phyloP scores from a whole-genome alignment of 2,329 filamentous ascomycete species.

The Penicillium decumbens region DNA sequence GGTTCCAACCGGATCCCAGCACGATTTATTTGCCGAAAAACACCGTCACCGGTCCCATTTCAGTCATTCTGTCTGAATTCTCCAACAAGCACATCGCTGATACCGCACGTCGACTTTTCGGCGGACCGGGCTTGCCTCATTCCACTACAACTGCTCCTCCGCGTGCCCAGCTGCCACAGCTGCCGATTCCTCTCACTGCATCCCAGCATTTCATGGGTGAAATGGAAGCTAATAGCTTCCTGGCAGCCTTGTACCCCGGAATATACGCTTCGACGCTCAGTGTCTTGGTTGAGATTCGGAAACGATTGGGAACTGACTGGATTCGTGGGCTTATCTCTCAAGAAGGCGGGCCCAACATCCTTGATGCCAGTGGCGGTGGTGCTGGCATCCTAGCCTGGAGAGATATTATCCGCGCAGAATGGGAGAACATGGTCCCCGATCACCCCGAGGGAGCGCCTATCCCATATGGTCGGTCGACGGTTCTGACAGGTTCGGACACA shows the following conservation, averaged over 20 bases:
- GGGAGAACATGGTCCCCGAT: slow-evolving; percentile 60
- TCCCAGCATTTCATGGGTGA: slow-evolving; percentile 55
- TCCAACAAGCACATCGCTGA: slow-evolving; percentile 70
- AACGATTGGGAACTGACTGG: slow-evolving; percentile 57
- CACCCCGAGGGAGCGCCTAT: slow-evolving; percentile 40
- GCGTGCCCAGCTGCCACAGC: slow-evolving; percentile 48
- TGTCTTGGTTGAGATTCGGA: slow-evolving; percentile 56
- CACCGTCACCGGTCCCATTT: slow-evolving; percentile 66
- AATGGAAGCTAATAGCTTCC: slow-evolving; percentile 58
- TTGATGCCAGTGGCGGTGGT: slow-evolving; percentile 60
- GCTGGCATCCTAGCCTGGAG: slow-evolving; percentile 60
- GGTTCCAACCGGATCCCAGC: slow-evolving; percentile 66
- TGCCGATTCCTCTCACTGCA: slow-evolving; percentile 55
- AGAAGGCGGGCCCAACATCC: slow-evolving; percentile 53
- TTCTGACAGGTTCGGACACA: slow-evolving; percentile 69
- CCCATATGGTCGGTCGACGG: slow-evolving; percentile 66
- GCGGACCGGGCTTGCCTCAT: slow-evolving; percentile 69
- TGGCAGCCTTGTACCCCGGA: slow-evolving; percentile 58
- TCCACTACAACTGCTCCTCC: slow-evolving; percentile 66
- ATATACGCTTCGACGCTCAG: slow-evolving; percentile 56
- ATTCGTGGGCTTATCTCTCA: slow-evolving; percentile 53
- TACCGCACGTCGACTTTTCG: slow-evolving; percentile 69
- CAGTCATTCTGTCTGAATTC: slow-evolving; percentile 61
- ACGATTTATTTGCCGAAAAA: slow-evolving; percentile 70
- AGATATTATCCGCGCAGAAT: slow-evolving; percentile 75